Evolutionary conservation across 2,329 filamentous ascomycete genomes (phyloP), one percentile per base, ranked within the genome.

Genomic region (Alternaria tenuissima): DNA sequence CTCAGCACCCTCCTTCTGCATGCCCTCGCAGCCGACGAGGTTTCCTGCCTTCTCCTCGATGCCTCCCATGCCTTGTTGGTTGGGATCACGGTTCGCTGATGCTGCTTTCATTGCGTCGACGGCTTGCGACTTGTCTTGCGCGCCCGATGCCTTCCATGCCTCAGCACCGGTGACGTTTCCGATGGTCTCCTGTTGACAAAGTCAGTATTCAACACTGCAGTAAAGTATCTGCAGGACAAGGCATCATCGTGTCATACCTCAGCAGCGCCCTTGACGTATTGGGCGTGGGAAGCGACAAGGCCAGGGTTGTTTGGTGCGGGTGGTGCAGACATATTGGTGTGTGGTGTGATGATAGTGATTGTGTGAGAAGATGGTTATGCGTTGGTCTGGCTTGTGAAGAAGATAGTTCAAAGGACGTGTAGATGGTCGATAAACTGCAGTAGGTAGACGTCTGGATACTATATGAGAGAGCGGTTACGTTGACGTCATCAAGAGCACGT

Each of bases 261-360:
- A 56, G 87, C 85, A 7, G 87, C 87, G 53, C 89, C 89, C 71
- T 91, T 91, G 70, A 87, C 83, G 70, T 90, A 92, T 71, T 91
- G 86, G 32, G 83, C 88, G 73, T 91, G 89, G 42, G 85, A 84
- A 59, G 84, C 81, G 43, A 91, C 72, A 64, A 92, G 87, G 44
- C 88, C 84, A 20, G 88, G 86, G 61, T 87, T 80, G 61, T 72
- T 70, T 57, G 69, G 65, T 59, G 70, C 67, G 55, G 67, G 12
- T 36, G 32, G 32, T 36, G 32, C 64, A 5, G 74, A 72, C 71
- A 73, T 74, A 32, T 55, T 64, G 59, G 14, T 34, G 24, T 52
- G 9, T 55, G 4, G 55, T 36, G 16, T 22, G 7, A 7, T 30
- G 26, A 1, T 5, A 2, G n/a, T 22, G 6, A 9, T 28, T 39